Conservation (phyloP, 2,329 filamentous ascomycete genomes). For the Phyllosticta paracitricarpa region DNA sequence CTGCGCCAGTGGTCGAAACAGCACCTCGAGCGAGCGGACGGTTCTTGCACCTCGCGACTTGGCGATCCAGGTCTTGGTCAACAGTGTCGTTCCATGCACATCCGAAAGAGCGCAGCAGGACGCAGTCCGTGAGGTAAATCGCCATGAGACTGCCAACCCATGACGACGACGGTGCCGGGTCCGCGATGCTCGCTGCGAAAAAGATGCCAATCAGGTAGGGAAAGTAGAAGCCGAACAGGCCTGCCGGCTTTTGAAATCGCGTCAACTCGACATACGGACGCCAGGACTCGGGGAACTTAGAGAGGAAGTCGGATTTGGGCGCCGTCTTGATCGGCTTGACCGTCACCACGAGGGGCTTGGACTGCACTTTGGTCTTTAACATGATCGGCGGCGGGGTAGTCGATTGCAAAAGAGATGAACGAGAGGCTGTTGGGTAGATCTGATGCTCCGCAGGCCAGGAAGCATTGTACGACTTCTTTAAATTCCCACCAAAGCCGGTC, state of each 20-base stretch:
- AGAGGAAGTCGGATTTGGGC: background rate
- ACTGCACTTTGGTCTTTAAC: background rate
- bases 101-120: slow-evolving; percentile 6
- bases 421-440: too few species aligned
- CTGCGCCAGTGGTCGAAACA: slow-evolving; percentile 21
- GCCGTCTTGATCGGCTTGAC: background rate
- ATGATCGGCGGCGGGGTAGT: background rate
- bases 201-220: slow-evolving; percentile 3
- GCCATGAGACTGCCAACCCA: background rate
- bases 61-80: slow-evolving; percentile 45
- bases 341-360: background rate
- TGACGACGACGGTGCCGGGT: background rate
- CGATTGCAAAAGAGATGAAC: background rate
- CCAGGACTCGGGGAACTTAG: background rate
- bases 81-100: slow-evolving; percentile 49
- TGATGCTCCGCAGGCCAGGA: background rate
- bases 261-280: slow-evolving; percentile 1
- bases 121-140: background rate
- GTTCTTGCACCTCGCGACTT: slow-evolving; percentile 18
- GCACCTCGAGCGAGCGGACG: slow-evolving; percentile 1
- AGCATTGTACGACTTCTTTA: background rate
- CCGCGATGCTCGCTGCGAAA: background rate
- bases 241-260: background rate
- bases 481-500: background rate
- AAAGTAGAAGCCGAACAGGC: slow-evolving; percentile 3